These are phyloP conservation scores for Plasmodium vivax DNA, from an alignment of 169 alveolate species.

Conservation along the genomic window DNA sequence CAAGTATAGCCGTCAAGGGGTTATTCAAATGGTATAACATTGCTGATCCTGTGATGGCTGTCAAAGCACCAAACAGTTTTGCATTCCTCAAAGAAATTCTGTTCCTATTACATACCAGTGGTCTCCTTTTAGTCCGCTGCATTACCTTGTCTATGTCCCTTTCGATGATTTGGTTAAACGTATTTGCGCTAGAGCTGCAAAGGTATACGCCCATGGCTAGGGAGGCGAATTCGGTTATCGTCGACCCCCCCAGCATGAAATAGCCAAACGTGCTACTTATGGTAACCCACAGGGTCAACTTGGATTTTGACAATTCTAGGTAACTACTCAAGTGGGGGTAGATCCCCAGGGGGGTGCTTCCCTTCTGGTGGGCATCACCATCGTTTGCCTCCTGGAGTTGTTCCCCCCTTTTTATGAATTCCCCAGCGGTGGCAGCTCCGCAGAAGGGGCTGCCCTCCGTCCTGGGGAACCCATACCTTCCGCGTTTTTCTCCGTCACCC, in stretches of 20 bases:
- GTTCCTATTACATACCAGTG: slow-evolving; percentile 29
- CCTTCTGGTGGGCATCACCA: neutral
- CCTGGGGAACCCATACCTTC: neutral
- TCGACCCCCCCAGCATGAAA: slow-evolving; percentile 78
- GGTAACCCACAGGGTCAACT: slow-evolving; percentile 85
- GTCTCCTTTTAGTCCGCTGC: slow-evolving; percentile 84
- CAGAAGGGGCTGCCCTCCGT: neutral
- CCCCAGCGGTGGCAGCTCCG: neutral
- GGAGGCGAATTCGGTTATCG: neutral
- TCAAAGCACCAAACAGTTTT: slow-evolving; percentile 34
- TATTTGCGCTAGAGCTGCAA: slow-evolving; percentile 85
- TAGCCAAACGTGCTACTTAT: slow-evolving; percentile 85
- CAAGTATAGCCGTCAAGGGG: slow-evolving; percentile 45
- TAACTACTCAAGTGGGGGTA: slow-evolving; percentile 2
- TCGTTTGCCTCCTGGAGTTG: neutral
- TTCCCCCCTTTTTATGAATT: neutral
- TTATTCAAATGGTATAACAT: slow-evolving; percentile 48
- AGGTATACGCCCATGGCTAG: slow-evolving; percentile 77
- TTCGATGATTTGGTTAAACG: slow-evolving; percentile 84
- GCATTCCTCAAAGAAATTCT: slow-evolving; percentile 41
- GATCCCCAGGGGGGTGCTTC: neutral
- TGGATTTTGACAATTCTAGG: slow-evolving; percentile 75
- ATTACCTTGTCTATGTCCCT: slow-evolving; percentile 79
- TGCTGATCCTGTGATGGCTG: slow-evolving; percentile 37
- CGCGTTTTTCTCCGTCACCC: neutral